A percentile compares a stretch with the other conserved stretches of the same genome.
phyloP scores from a whole-genome alignment of 2,329 filamentous ascomycete genomes.

The Escovopsis sp. region DNA sequence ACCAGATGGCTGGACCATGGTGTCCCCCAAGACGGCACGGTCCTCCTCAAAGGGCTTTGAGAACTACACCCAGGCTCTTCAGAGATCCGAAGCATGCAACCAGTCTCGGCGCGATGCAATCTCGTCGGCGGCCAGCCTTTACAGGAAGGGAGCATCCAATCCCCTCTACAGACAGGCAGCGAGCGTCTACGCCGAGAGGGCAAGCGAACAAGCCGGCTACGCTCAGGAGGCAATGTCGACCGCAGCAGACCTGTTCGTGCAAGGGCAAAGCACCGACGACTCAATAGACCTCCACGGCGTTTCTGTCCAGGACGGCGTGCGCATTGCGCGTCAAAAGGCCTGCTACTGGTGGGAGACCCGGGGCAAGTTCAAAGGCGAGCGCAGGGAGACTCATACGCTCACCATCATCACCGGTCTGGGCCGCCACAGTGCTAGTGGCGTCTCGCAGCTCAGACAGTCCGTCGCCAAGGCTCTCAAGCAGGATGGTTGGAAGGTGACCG shows the following conservation, averaged over 20 bases:
- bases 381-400: conserved; percentile 39
- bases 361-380: conserved; percentile 45
- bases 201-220: conserved; percentile 45
- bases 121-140: conserved; percentile 25
- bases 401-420: conserved; percentile 72
- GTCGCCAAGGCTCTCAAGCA: conserved; percentile 61
- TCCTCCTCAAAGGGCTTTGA: neutral
- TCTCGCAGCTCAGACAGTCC: conserved; percentile 60
- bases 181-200: conserved; percentile 58
- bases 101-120: conserved; percentile 18
- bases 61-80: conserved; percentile 15
- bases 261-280: conserved; percentile 44
- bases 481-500: conserved; percentile 73
- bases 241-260: conserved; percentile 56
- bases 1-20: neutral
- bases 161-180: conserved; percentile 62
- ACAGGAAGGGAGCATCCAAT: conserved; percentile 45
- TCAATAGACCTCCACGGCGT: conserved; percentile 74
- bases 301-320: conserved; percentile 62
- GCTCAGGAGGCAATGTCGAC: conserved; percentile 45
- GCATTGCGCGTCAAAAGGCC: conserved; percentile 57
- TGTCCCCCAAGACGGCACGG: neutral
- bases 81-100: conserved; percentile 14
- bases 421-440: conserved; percentile 61
- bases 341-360: conserved; percentile 62